A percentile compares a stretch with the other conserved stretches of the same genome.
phyloP scores from a whole-genome alignment of 2,329 filamentous ascomycete species.

The Pestalotiopsis sp. region DNA sequence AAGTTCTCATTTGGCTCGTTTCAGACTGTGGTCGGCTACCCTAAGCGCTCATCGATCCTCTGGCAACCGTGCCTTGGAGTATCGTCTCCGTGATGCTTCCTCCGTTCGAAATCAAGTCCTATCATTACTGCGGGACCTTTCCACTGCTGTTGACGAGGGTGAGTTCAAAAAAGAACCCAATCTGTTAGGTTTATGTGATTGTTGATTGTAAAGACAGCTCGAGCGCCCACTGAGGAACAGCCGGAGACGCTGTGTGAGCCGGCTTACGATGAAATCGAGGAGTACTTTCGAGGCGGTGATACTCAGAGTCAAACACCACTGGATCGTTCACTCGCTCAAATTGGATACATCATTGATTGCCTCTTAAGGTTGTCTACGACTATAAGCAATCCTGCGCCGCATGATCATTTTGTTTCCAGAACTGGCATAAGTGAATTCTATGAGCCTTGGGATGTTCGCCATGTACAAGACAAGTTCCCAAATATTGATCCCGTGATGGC shows the following conservation, averaged over 20 bases:
- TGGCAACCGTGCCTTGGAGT: background rate
- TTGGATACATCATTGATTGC: background rate
- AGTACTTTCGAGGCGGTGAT: background rate
- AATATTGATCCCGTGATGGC: background rate
- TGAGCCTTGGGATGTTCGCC: background rate
- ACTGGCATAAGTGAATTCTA: background rate
- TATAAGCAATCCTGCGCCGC: background rate
- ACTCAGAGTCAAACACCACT: background rate
- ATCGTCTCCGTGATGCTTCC: background rate
- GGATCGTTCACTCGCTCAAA: background rate
- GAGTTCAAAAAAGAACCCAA: background rate
- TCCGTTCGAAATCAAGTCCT: background rate
- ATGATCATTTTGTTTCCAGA: background rate
- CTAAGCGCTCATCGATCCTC: background rate
- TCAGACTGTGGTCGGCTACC: background rate
- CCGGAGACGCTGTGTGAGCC: background rate
- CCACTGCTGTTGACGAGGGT: background rate
- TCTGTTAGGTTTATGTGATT: background rate
- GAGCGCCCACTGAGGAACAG: background rate
- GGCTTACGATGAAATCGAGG: background rate
- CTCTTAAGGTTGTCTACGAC: background rate
- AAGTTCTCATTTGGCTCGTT: background rate
- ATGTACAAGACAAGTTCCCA: background rate
- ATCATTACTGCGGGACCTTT: background rate
- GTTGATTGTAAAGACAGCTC: background rate